Conservation (phyloP, 2,329 filamentous ascomycete genomes). For the Samsoniella hepiali region DNA sequence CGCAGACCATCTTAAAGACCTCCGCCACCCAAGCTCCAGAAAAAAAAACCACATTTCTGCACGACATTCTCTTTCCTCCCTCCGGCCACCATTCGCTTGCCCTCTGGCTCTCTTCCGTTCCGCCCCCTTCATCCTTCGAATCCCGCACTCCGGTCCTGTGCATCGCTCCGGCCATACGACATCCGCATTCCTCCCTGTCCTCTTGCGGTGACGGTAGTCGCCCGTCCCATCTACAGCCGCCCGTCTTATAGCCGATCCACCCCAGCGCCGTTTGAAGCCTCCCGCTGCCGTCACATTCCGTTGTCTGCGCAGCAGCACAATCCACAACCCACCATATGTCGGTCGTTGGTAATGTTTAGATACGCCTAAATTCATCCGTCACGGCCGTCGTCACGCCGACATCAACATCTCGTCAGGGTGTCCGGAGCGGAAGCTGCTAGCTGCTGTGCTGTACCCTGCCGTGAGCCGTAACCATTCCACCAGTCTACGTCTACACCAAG, state of each 20-base stretch:
- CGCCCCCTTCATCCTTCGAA: not conserved
- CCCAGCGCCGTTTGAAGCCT: slow-evolving; percentile 3
- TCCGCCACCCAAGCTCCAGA: slow-evolving; percentile 4
- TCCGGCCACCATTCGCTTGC: not conserved
- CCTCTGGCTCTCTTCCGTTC: not conserved
- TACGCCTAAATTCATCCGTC: not conserved
- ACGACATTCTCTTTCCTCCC: slow-evolving; percentile 14
- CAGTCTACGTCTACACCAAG: not conserved
- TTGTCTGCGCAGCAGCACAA: not conserved
- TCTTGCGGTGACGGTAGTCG: not conserved
- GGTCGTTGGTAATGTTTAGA: slow-evolving; percentile 6
- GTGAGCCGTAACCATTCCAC: not conserved
- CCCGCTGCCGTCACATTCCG: not conserved
- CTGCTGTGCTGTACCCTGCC: not conserved
- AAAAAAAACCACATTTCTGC: slow-evolving; percentile 13
- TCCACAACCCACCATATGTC: not conserved
- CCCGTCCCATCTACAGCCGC: not conserved
- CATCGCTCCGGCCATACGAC: not conserved
- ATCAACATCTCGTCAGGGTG: not conserved
- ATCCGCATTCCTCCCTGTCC: not conserved
- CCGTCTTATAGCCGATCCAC: slow-evolving; percentile 1
- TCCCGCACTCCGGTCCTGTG: not conserved
- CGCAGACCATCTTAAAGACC: not conserved
- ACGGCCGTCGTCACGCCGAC: not conserved
- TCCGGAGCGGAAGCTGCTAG: not conserved